Conservation (phyloP, 805 yeast species). For the Millerozyma acaciae region DNA sequence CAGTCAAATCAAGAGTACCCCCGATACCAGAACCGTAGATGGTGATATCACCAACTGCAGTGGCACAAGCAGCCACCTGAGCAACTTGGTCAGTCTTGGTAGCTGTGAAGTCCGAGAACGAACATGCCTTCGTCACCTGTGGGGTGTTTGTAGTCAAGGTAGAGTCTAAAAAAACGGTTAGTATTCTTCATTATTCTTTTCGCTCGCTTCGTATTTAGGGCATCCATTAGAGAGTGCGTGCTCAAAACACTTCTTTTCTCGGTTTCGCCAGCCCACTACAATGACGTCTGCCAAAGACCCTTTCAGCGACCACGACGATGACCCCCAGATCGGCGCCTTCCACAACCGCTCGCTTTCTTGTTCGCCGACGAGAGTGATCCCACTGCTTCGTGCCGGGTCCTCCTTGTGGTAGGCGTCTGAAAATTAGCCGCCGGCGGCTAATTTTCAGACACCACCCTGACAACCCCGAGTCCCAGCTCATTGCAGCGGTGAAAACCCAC, state of each 20-base stretch:
- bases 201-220: background rate
- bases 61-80: slow-evolving; percentile 64
- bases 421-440: too few species aligned
- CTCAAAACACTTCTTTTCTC: background rate
- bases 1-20: slow-evolving; percentile 64
- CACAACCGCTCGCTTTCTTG: background rate
- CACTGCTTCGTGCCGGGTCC: too few species aligned
- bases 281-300: background rate
- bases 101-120: slow-evolving; percentile 64
- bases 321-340: background rate
- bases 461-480: background rate
- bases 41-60: slow-evolving; percentile 74
- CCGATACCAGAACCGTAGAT: slow-evolving; percentile 54
- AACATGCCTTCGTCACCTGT: slow-evolving; percentile 58
- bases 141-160: slow-evolving; percentile 51
- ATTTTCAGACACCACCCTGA: too few species aligned
- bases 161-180: slow-evolving; percentile 30
- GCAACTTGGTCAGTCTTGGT: slow-evolving; percentile 80
- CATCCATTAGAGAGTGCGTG: background rate
- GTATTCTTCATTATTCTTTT: too few species aligned
- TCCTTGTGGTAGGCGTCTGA: too few species aligned
- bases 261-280: background rate
- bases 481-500: background rate
- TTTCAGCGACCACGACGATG: background rate
- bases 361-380: too few species aligned